Evolutionary conservation across 495 filamentous ascomycete genomes (phyloP).

Genomic region (Neurospora tetraspora): DNA sequence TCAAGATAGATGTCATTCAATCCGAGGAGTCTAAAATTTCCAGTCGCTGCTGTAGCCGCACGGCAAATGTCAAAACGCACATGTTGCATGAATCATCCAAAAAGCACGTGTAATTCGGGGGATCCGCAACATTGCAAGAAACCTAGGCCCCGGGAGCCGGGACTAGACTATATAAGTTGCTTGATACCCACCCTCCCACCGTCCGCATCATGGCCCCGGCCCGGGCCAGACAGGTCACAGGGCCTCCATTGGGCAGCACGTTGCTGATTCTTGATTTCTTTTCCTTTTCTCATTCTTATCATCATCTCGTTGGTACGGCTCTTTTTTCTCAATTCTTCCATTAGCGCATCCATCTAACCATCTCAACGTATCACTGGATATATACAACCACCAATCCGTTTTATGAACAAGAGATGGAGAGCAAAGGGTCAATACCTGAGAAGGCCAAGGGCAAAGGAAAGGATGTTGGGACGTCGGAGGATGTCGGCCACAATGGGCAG

Average conservation of each 20-base stretch:
- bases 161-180: not conserved
- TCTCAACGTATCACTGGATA: not conserved
- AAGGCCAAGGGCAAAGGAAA: constrained; percentile 14
- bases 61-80: not conserved
- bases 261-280: not conserved
- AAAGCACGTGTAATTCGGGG: not conserved
- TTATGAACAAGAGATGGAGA: not conserved
- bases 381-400: not conserved
- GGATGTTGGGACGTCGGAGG: not conserved
- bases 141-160: not conserved
- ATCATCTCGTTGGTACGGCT: not conserved
- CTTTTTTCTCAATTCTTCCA: not conserved
- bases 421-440: not conserved
- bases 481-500: not conserved
- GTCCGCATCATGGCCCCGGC: not conserved
- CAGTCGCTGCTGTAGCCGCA: not conserved
- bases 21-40: not conserved
- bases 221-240: not conserved
- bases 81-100: not conserved
- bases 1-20: not conserved
- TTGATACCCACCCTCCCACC: not conserved
- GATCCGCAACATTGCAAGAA: too few species aligned
- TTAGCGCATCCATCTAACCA: too few species aligned
- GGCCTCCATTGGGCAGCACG: not conserved
- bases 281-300: not conserved